Base-by-base conservation (phyloP, 2,329 filamentous ascomycete genomes). In the Grosmannia penicillata region DNA sequence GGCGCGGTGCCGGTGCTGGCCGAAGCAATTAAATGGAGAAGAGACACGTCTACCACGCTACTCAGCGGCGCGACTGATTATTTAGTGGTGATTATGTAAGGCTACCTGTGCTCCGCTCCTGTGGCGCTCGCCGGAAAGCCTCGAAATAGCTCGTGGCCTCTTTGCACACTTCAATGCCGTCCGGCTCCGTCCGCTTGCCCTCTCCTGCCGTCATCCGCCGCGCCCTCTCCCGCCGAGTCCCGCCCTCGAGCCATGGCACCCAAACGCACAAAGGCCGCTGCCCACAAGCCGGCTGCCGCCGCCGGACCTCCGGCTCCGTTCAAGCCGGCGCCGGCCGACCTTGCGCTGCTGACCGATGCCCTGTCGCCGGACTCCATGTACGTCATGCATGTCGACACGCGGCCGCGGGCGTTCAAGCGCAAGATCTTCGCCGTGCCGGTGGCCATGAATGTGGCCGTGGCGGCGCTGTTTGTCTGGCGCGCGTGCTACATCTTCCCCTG, bases 371-470 rank as follows among this genome's bases (percentile, higher is more conserved):
- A 70, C 40, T 75, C 83, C 56, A 70, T 93, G 54, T 94, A 95
- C 68, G 72, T 95, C 51, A 69, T 80, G 23, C 86, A 94, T 62
- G 65, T 93, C 57, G 87, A 95, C 65, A 62, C 60, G 43, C 76
- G 80, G 44, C 75, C 78, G 0, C 58, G 60, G 17, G 65, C 68
- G 22, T 75, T 87, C 60, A 95, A 95, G 61, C 73, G 73, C 54
- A 81, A 83, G 51, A 80, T 93, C 50, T 95, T 94, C 59, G 51
- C 75, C 34, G 76, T 94, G 1, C 85, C 87, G 14, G 67, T 85
- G 15, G 56, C 76, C 15, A 75, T 94, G 59, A 95, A 95, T 57
- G 41, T 80, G 25, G 58, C 63, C 47, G 75, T 95, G 41, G 62
- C 67, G 8, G 51, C 66, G 3, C 57, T 83, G 24, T 75, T 94